Base-by-base conservation (phyloP, 495 filamentous ascomycete genomes). In the Talaromyces wortmannii region DNA sequence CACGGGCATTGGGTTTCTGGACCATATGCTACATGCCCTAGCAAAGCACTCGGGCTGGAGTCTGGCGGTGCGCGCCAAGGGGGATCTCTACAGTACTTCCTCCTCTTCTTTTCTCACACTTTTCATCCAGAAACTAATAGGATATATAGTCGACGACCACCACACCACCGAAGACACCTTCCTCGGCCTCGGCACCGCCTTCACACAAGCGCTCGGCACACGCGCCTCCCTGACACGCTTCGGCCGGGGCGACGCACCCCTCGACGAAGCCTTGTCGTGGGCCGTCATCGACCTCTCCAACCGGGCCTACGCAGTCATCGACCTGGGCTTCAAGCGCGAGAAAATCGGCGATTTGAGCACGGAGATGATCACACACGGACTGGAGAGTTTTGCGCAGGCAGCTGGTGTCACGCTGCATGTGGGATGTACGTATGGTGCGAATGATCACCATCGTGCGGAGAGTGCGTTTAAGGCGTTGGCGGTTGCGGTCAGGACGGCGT, bases 1-100 rank as follows among this genome's bases (percentile, higher is more conserved):
- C 78, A 94, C 92, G 2, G 94, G 94, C 48, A 95, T 98, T 65
- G 94, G 94, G n/a, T 98, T 98, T 72, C 76, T 98, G 32, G 94
- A 98, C 75, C 94, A 98, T 76, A 97, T 98, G 94, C 78, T 98
- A 49, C 94, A 98, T 67, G 94, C 94, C 30, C 82, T 97, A 42
- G 88, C 94, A 2, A 97, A 98, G 68, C 94, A 98, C 71, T 84
- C 88, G 0, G 92, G 92, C 15, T 96, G 92, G 94, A 90, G 85
- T 76, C 70, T 98, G 61, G 81, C 81, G 7, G 72, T 98, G 18
- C 76, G 82, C 45, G 92, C 90, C 63, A 80, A 84, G 67, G 94
- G 94, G 15, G 94, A 98, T 74, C 67, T 97, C 23, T 87, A 92
- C 74, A 96, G 91, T 95, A 72, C 54, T 81, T 78, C 17, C 48